Evolutionary conservation across 2,329 filamentous ascomycete species (phyloP), one percentile per base, ranked within the genome.

Genomic region (Piedraia hortae): DNA sequence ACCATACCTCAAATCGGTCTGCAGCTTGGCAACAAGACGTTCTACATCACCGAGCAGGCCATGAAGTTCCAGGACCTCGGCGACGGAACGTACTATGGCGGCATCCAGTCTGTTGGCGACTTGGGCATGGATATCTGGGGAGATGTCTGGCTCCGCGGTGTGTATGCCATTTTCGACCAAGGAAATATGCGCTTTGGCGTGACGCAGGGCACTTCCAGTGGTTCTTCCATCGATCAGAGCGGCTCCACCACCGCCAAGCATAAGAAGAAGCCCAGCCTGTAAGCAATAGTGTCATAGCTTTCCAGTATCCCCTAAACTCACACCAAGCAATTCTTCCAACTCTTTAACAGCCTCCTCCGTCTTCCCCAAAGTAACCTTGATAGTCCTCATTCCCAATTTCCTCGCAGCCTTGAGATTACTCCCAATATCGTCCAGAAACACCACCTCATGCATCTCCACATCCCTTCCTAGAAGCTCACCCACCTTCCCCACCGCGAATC

Each of bases 341-440:
- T 78, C 64, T 32, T 61, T 66, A 1, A 93, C 80, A 0, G 82
- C 80, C 41, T 80, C 66, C 39, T 62, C 71, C 1, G 72, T 63
- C 42, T 58, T 63, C 2, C 80, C 80, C 13, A 93, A 47, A 5
- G 60, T 52, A 1, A 93, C 85, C 46, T 82, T 90, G 31, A 93
- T 59, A 0, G 82, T 93, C 25, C 56, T 48, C 43, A 93, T 68
- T 0, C 82, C 82, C 11, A 65, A 50, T 21, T 56, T 56, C 45
- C 56, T 72, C 1, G 66, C 85, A 19, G 59, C 68, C 51, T 80
- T 85, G 26, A 93, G 45, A 42, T 97, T 97, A 45, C 80, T 67
- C 2, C 85, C 85, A 42, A 97, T 90, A 36, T 91, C 80, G 42
- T 91, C 85, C 21, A 91, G 47, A 41, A 97, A 97, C 4, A 89